phyloP scores from a whole-genome alignment of 257 asterid species.

The Solanum tacnaense region DNA sequence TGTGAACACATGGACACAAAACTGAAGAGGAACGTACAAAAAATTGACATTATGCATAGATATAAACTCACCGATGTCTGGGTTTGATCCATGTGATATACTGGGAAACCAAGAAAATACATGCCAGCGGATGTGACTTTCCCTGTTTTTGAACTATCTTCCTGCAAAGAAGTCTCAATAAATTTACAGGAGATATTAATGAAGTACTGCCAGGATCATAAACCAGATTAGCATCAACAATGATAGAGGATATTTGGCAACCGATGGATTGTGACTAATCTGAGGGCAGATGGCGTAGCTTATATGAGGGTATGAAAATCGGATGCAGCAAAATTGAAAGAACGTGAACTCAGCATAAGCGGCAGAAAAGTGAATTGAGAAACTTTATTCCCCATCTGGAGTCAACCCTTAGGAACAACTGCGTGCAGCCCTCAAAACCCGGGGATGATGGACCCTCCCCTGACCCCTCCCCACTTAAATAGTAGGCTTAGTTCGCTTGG shows the following conservation, averaged over 20 bases:
- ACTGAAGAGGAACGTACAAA: not conserved
- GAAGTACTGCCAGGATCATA: not conserved
- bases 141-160: slow-evolving; percentile 85
- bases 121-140: slow-evolving; percentile 85
- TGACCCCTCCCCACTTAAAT: not conserved
- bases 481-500: not conserved
- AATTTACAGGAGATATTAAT: not conserved
- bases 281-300: not conserved
- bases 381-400: not conserved
- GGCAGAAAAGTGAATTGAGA: not conserved
- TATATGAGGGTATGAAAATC: not conserved
- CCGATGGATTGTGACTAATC: not conserved
- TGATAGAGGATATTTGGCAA: not conserved
- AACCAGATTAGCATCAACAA: not conserved
- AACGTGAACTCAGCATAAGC: not conserved
- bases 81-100: slow-evolving; percentile 71
- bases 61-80: slow-evolving; percentile 52
- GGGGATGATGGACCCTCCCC: not conserved
- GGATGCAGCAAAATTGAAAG: not conserved
- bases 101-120: slow-evolving; percentile 94
- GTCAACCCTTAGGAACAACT: not conserved
- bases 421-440: not conserved
- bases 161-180: slow-evolving; percentile 27
- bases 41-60: not conserved
- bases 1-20: not conserved